Evolutionary conservation across 345 rosid genomes (phyloP), one percentile per base, ranked within the genome.

Genomic region (Alliaria petiolata): DNA sequence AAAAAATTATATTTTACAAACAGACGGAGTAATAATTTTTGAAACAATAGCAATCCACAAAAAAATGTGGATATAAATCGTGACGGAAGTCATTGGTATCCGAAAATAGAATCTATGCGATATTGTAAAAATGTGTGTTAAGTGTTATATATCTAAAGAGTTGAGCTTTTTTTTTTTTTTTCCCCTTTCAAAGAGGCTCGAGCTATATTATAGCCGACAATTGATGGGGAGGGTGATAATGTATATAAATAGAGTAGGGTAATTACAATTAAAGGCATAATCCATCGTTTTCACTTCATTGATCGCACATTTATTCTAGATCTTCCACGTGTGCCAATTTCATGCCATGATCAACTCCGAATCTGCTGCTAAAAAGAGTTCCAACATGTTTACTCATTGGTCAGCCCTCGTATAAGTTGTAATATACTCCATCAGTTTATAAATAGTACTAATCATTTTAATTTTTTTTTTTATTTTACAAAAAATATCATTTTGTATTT

Each of bases 281-380:
- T 33, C 38, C 47, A 63, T 71, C 76, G 31, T 71, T 62, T 54
- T 71, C 70, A 43, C 35, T 62, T 53, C 56, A 53, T 71, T 63
- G 8, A 62, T 72, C 40, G 2, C 38, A 34, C 35, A 13, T 45
- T 55, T 55, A 34, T 55, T 72, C 33, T 54, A 44, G 58, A 54
- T 25, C 57, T 25, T 54, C 69, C 70, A 62, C 56, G 54, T 43
- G 65, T 72, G 31, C 55, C 33, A 46, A 62, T 71, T 10, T 22
- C 22, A 54, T 63, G 76, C 69, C 19, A 39, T 60, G 34, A 60
- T 50, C 51, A 38, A 45, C 9, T 57, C 14, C 38, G 13, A 50
- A 60, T 30, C 43, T 30, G 42, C 42, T 50, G 51, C 61, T 49
- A 3, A 60, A 28, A 38, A 15, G n/a, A n/a, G 51, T 28, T 26